phyloP scores from a whole-genome alignment of 805 yeast genomes.

The Candida suzukii region DNA sequence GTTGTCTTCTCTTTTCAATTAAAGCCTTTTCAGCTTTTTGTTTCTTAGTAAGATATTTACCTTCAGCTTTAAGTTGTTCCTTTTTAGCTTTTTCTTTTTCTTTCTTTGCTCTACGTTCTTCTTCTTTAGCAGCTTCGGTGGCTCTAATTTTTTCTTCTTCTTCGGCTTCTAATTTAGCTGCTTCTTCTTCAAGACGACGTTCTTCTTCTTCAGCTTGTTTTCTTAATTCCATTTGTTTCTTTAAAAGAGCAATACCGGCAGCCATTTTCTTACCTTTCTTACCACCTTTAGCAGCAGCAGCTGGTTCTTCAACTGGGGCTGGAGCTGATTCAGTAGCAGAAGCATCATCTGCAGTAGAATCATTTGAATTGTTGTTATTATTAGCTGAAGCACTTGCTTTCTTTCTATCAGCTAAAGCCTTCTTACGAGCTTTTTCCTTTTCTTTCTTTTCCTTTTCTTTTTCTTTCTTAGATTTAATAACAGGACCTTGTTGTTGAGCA shows the following conservation, averaged over 20 bases:
- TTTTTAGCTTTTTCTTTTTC: constrained; percentile 78
- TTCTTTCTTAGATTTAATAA: constrained; percentile 85
- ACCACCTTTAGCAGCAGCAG: constrained; percentile 25
- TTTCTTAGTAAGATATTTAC: constrained; percentile 87
- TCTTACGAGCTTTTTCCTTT: constrained; percentile 83
- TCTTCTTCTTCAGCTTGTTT: constrained; percentile 86
- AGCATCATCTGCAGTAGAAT: constrained; percentile 22
- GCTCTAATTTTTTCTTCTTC: constrained; percentile 44
- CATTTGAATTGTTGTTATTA: constrained; percentile 5
- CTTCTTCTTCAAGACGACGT: constrained; percentile 65
- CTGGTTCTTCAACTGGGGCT: constrained; percentile 37
- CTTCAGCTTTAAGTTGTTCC: constrained; percentile 93
- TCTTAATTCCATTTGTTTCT: constrained; percentile 79
- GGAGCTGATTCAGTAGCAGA: constrained; percentile 8
- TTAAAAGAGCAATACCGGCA: constrained; percentile 88
- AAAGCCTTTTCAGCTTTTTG: constrained; percentile 89
- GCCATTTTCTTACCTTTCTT: constrained; percentile 75
- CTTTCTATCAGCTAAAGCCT: constrained; percentile 82
- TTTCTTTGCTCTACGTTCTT: constrained; percentile 59
- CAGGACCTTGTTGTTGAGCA: constrained; percentile 40
- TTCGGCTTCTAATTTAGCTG: constrained; percentile 39
- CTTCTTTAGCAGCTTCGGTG: constrained; percentile 61
- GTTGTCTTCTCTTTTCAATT: constrained; percentile 85
- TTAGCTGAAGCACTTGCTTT: constrained; percentile 35
- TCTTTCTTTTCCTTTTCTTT: constrained; percentile 95